Base-by-base conservation (phyloP, 1,284 basidiomycete species). In the Neotropicomus parvogracilis region DNA sequence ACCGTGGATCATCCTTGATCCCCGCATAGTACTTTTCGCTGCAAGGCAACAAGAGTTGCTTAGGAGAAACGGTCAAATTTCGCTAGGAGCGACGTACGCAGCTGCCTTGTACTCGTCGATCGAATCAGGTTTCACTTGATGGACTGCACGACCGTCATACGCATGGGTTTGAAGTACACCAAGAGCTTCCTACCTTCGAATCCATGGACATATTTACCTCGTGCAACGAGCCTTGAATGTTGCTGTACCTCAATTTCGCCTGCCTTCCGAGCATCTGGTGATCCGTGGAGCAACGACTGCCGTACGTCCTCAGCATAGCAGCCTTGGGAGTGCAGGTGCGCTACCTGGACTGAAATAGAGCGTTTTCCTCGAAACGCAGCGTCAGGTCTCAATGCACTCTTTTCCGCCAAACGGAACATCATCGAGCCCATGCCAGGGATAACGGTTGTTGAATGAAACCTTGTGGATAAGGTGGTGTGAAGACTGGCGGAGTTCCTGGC, bases 161-260 rank as follows among this genome's bases (percentile, higher is more conserved):
- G 24, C 16, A 55, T 31, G n/a, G 7, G n/a, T 32, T 20, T 33
- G 10, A 32, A 31, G 1, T 24, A 47, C 26, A 42, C 29, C 21
- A 40, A 48, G 9, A 24, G n/a, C 31, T n/a, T n/a, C 52, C 68
- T 83, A 91, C 92, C 81, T 70, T 95, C 88, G 60, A 95, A 86
- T 33, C 88, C 89, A 68, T 95, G 92, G 26, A 88, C 75, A 60
- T 90, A 89, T 73, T 94, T 92, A 40, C 90, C 89, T 49, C 92
- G 76, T 34, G 88, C 93, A 41, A 95, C 85, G 4, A 91, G 69
- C 60, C 80, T 80, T 8, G 89, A 92, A 66, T 95, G 91, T 62
- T 93, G 91, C 52, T 81, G 77, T 44, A 77, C 68, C 53, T 86
- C 83, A 29, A 83, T 69, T 39, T 93, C 88, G 31, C 91, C 88